These are phyloP conservation scores for Phaffomyces opuntiae DNA, from an alignment of 805 yeast species.

Conservation along the genomic window DNA sequence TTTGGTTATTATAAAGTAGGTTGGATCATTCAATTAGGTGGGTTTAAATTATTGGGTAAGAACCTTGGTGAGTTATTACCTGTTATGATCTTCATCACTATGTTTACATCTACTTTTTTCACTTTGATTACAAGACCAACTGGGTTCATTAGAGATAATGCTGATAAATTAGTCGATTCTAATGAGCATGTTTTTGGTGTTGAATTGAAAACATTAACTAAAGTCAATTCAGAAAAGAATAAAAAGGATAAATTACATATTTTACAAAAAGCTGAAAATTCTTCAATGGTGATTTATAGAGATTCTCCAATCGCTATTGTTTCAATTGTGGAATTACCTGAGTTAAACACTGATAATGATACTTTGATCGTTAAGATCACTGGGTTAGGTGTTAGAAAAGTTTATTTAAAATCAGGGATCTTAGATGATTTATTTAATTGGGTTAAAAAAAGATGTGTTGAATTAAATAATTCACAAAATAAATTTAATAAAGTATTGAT, in stretches of 20 bases:
- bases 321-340: slow-evolving; percentile 37
- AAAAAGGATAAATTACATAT: slow-evolving; percentile 19
- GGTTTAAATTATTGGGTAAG: slow-evolving; percentile 9
- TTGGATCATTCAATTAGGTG: slow-evolving; percentile 10
- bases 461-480: slow-evolving; percentile 25
- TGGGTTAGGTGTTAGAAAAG: slow-evolving; percentile 59
- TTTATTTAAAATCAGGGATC: slow-evolving; percentile 58
- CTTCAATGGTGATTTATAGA: slow-evolving; percentile 55
- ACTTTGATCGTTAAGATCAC: slow-evolving; percentile 46
- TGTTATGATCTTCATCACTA: slow-evolving; percentile 32
- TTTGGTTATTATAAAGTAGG: slow-evolving; percentile 14
- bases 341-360: slow-evolving; percentile 30
- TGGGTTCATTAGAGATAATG: slow-evolving; percentile 38
- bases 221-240: slow-evolving; percentile 16
- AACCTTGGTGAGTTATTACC: slow-evolving; percentile 19
- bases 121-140: slow-evolving; percentile 35
- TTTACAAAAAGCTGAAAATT: slow-evolving; percentile 36
- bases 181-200: slow-evolving; percentile 41
- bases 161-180: slow-evolving; percentile 30
- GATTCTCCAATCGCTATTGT: slow-evolving; percentile 65
- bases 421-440: slow-evolving; percentile 57
- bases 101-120: slow-evolving; percentile 33
- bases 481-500: slow-evolving; percentile 30
- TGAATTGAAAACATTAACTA: slow-evolving; percentile 43
- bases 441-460: slow-evolving; percentile 43